Base-by-base conservation (phyloP, 768 basidiomycete species). In the Lentinula sp. region DNA sequence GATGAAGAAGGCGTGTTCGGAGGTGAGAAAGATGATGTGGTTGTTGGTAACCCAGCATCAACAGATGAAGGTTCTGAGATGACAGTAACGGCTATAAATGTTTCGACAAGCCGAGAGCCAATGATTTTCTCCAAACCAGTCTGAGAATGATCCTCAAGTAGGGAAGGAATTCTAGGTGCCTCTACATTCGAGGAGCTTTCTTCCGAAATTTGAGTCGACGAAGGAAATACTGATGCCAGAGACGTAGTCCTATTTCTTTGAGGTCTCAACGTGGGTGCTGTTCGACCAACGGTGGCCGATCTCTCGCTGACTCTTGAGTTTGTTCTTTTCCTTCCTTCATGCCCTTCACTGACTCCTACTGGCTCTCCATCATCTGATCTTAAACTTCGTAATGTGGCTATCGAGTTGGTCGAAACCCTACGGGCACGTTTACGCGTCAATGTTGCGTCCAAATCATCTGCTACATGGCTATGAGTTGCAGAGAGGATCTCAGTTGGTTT, bases 51-150 rank as follows among this genome's bases (percentile, higher is more conserved):
- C 28, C 21, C 51, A 13, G n/a, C 57, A 57, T 57, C 48, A 39
- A 57, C 39, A 49, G n/a, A 5, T 32, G 52, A 34, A 10, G 34
- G 62, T 40, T 50, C 53, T 37, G 69, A 59, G 7, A 69, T 63
- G 6, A 86, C 72, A 35, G 77, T 75, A 46, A 92, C 70, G 13
- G 84, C 80, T 59, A 93, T 72, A 66, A 91, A 90, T 0, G 91
- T 90, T 71, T 92, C 89, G 23, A 93, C 85, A 34, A 93, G 75
- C 52, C 91, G 84, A 37, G 90, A 86, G 58, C 76, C 74, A 10
- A 93, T 78, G 13, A 91, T 81, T 65, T 79, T 87, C 75, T 93
- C 89, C 49, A 93, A 75, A 7, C 78, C 80, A 32, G 73, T 73
- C 68, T 93, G 91, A 4, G 89, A 88, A 62, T 87, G 80, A 65